Conservation (phyloP, 192 early-diverging fungal species). For the Coemansia sp. region DNA sequence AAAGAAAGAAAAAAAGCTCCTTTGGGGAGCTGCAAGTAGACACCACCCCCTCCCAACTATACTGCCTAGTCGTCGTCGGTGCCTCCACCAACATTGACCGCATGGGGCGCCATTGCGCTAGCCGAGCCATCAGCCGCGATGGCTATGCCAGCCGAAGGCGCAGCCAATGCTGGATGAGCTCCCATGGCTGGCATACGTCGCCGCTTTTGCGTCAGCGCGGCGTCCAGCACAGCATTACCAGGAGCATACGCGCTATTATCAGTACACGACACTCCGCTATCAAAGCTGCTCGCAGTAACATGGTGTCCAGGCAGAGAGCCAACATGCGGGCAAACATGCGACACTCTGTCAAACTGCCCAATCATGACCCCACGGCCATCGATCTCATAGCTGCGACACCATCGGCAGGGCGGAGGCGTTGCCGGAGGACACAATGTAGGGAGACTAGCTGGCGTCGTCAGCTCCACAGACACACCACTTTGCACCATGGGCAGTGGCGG, state of each 20-base stretch:
- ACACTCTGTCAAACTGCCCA: background rate
- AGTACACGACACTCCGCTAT: background rate
- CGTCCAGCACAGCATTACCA: background rate
- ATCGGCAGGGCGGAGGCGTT: conserved; percentile 3
- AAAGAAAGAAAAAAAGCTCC: background rate
- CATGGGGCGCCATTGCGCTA: background rate
- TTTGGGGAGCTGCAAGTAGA: background rate
- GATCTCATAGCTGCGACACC: background rate
- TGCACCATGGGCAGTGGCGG: background rate
- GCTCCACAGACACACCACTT: background rate
- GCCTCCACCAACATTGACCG: background rate
- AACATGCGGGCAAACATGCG: background rate
- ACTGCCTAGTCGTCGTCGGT: background rate
- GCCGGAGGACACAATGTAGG: conserved; percentile 8
- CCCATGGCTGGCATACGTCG: background rate
- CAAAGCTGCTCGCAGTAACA: background rate
- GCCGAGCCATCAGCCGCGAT: background rate
- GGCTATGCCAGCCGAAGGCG: background rate
- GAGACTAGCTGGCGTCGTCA: conserved; percentile 30
- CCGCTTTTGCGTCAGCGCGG: background rate
- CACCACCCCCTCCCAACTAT: too few species aligned
- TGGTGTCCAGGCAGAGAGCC: background rate
- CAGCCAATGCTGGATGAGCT: background rate
- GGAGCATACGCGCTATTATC: background rate
- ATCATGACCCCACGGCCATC: background rate